phyloP scores from a whole-genome alignment of 2,329 filamentous ascomycete species.

The Chrysoporthe deuterocubensis region DNA sequence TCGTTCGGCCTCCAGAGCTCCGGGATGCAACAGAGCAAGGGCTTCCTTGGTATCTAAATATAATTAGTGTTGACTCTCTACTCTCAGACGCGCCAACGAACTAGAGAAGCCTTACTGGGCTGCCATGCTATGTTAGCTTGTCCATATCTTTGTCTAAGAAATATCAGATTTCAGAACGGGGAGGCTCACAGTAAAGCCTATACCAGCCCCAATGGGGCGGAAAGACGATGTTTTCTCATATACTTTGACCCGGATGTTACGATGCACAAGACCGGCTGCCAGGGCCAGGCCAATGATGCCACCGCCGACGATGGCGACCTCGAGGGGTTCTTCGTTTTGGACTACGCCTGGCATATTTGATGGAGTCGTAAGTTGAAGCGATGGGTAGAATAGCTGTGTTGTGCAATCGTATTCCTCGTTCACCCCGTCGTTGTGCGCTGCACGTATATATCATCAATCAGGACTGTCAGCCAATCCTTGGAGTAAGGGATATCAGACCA shows the following conservation, averaged over 20 bases:
- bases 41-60: constrained; percentile 50
- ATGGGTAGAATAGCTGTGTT: background rate
- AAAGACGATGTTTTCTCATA: constrained; percentile 25
- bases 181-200: constrained; percentile 39
- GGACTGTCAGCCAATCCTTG: background rate
- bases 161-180: constrained; percentile 38
- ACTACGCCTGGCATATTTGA: background rate
- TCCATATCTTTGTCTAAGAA: constrained; percentile 26
- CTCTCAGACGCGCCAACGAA: background rate
- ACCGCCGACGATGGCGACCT: constrained; percentile 19
- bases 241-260: constrained; percentile 31
- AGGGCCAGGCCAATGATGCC: constrained; percentile 36
- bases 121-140: background rate
- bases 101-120: background rate
- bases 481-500: background rate
- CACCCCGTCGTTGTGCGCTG: background rate
- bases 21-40: constrained; percentile 55
- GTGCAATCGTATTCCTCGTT: background rate
- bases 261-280: constrained; percentile 40
- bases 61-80: background rate
- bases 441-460: background rate
- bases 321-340: background rate
- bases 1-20: constrained; percentile 43
- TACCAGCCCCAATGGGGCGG: constrained; percentile 28
- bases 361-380: background rate